Conservation (phyloP, 2,329 filamentous ascomycete genomes). For the Talaromyces rugulosus region DNA sequence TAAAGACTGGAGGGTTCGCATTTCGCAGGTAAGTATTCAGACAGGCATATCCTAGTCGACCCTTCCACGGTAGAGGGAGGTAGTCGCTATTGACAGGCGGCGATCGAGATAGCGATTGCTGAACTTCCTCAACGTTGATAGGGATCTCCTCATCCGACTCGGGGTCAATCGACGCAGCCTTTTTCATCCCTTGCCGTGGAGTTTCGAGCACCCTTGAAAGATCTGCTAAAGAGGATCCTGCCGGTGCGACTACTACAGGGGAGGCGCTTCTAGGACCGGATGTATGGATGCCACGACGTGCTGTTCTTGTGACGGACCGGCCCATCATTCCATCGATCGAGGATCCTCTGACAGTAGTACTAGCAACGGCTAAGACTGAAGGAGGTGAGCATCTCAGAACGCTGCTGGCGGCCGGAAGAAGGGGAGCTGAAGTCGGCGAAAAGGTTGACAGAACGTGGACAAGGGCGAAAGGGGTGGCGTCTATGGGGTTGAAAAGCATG, state of each 20-base stretch:
- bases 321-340: conserved; percentile 6
- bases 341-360: neutral
- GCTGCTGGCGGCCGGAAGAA: neutral
- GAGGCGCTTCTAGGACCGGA: neutral
- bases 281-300: conserved; percentile 11
- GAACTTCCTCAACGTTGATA: conserved; percentile 54
- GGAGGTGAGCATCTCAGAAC: neutral
- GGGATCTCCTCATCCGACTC: conserved; percentile 52
- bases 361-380: neutral
- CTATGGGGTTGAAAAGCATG: conserved; percentile 6
- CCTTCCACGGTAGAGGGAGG: conserved; percentile 85
- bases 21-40: conserved; percentile 85
- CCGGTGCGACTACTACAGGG: conserved; percentile 1
- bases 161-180: conserved; percentile 39
- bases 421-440: neutral
- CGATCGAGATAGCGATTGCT: conserved; percentile 57
- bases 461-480: neutral
- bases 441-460: neutral
- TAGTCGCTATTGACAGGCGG: conserved; percentile 79
- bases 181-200: conserved; percentile 12
- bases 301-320: conserved; percentile 8
- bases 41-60: conserved; percentile 84
- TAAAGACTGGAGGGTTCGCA: conserved; percentile 79
- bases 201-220: conserved; percentile 27
- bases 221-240: conserved; percentile 18